Percentiles rank a stretch among this genome's conserved stretches.
Conservation (phyloP, 208 protist genomes). For the Phytomonas francai region DNA sequence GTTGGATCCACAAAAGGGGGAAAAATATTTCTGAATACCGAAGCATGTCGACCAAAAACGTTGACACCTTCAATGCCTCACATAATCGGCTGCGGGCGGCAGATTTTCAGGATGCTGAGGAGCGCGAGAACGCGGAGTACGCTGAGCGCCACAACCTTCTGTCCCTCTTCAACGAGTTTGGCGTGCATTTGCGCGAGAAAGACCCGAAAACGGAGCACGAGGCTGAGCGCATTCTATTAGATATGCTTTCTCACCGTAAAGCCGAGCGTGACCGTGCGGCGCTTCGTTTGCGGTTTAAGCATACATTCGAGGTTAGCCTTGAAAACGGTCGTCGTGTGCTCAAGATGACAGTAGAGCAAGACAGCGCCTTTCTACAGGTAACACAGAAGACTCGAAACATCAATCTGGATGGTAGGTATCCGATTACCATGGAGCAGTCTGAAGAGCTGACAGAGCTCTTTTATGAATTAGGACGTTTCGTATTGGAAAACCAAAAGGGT, state of each 20-base stretch:
- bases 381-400: constrained; percentile 56
- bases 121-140: constrained; percentile 69
- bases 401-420: constrained; percentile 46
- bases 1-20: background rate
- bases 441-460: constrained; percentile 77
- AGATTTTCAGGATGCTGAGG: constrained; percentile 58
- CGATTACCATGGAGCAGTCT: constrained; percentile 49
- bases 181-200: constrained; percentile 60
- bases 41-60: constrained; percentile 31
- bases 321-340: constrained; percentile 71
- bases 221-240: constrained; percentile 61
- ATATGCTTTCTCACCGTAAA: constrained; percentile 72
- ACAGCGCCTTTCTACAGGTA: constrained; percentile 58
- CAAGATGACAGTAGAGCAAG: constrained; percentile 36
- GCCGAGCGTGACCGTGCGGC: constrained; percentile 68
- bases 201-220: constrained; percentile 70
- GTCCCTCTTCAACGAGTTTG: constrained; percentile 66
- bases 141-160: constrained; percentile 73
- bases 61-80: constrained; percentile 55
- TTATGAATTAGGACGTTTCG: constrained; percentile 73
- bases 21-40: background rate
- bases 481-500: constrained; percentile 61
- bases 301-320: constrained; percentile 71
- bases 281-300: constrained; percentile 55
- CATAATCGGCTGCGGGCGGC: constrained; percentile 50